These are phyloP conservation scores for Sordaria brevicollis DNA, from an alignment of 495 filamentous ascomycete genomes.

Conservation along the genomic window DNA sequence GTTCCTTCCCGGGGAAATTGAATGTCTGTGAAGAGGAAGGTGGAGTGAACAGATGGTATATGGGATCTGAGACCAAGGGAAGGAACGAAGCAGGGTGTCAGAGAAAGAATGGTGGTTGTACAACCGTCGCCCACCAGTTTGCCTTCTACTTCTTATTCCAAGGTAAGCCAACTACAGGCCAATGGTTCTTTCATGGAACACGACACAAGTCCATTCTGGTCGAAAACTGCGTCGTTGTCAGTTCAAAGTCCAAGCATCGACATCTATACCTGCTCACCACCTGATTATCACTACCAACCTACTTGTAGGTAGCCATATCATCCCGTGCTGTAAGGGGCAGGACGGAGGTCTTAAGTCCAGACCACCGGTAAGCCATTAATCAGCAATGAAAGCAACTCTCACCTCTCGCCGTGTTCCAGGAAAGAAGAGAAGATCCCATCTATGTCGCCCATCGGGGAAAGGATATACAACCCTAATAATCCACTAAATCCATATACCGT, in stretches of 20 bases:
- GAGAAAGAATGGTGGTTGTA: background rate
- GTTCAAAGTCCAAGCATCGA: background rate
- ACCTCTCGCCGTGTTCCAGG: background rate
- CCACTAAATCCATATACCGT: slow-evolving; percentile 14
- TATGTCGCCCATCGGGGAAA: slow-evolving; percentile 10
- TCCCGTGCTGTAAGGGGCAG: background rate
- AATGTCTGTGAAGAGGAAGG: background rate
- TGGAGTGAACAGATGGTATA: background rate
- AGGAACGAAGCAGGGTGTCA: background rate
- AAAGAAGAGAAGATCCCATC: slow-evolving; percentile 13
- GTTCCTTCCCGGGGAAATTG: background rate
- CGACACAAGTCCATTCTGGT: background rate
- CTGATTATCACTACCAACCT: background rate
- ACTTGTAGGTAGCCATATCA: background rate
- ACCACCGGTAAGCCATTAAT: background rate
- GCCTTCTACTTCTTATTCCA: no score
- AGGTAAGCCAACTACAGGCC: background rate
- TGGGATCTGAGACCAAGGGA: background rate
- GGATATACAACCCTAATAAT: slow-evolving; percentile 23
- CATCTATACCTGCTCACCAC: background rate
- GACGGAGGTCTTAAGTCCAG: background rate
- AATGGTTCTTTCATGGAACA: background rate
- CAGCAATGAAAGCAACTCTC: background rate
- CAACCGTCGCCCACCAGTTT: background rate
- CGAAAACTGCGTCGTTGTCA: background rate